Evolutionary conservation across 352 stramenopile genomes (phyloP), one percentile per base, ranked within the genome.

Genomic region (Aphanomyces astaci): DNA sequence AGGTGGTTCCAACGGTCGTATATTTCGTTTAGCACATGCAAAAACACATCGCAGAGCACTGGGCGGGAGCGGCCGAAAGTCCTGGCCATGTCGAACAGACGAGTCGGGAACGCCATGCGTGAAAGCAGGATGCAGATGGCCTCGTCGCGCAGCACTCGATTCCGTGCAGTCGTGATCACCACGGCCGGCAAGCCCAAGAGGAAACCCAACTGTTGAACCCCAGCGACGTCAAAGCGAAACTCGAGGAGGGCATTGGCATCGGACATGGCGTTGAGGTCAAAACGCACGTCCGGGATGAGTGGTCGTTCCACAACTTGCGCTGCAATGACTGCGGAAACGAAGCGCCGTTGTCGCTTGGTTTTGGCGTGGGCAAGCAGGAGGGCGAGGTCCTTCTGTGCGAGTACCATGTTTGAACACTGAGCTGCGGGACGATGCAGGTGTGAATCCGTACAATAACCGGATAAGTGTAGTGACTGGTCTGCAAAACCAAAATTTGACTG

Each of bases 21-120:
- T n/a, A n/a, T n/a, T n/a, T n/a, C n/a, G n/a, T n/a, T n/a, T n/a
- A n/a, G n/a, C n/a, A n/a, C n/a, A n/a, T n/a, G n/a, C n/a, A n/a
- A n/a, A n/a, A n/a, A n/a, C n/a, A 72, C 64, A 13, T 28, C 45
- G 22, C 36, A 62, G n/a, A 56, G 40, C 45, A 43, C 33, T 15
- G 66, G 27, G 11, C 39, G 31, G 1, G 57, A 68, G 5, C 66
- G 66, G 49, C 49, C 66, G 25, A 72, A 68, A 48, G 57, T 72
- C 22, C 3, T 9, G 30, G 40, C 54, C 32, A 49, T 64, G 46
- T 62, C 46, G 36, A 63, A 36, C 39, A 56, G 64, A 24, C 54
- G 43, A 19, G 13, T 39, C 11, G 56, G 56, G 28, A 64, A 68
- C 15, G 28, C 19, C 1, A 72, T 28, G n/a, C 49, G 31, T 51